A percentile compares a stretch with the other conserved stretches of the same genome.
Evolutionary conservation across 441 rosid species (phyloP).

Genomic region (Metrosideros polymorpha): DNA sequence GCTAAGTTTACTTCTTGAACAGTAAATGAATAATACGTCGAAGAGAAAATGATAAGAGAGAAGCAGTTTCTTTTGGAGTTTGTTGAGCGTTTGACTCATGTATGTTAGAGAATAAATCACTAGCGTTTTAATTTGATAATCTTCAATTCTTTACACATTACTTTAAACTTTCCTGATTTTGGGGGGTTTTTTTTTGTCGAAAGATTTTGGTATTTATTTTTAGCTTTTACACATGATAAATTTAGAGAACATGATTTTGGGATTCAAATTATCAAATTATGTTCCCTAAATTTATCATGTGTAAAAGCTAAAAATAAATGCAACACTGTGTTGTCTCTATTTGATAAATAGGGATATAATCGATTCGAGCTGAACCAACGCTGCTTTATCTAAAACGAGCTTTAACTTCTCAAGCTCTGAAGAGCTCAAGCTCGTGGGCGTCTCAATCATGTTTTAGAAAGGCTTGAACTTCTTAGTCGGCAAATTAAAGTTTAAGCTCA

Average conservation of each 20-base stretch:
- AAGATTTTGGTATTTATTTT: no score
- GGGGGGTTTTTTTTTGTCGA: no score
- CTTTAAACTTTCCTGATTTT: not conserved
- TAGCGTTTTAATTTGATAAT: not conserved
- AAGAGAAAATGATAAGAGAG: no score
- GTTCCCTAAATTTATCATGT: not conserved
- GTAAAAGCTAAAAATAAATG: not conserved
- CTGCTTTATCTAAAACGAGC: not conserved
- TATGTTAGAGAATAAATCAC: not conserved
- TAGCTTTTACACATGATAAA: not conserved
- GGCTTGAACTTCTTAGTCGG: not conserved
- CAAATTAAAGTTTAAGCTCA: not conserved
- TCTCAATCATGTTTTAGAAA: not conserved
- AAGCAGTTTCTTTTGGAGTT: not conserved
- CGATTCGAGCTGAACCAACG: not conserved
- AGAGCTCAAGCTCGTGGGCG: not conserved
- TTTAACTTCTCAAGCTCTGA: not conserved
- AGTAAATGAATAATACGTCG: not conserved
- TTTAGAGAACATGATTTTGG: not conserved
- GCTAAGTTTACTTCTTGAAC: not conserved
- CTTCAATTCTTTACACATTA: not conserved
- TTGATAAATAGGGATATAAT: not conserved
- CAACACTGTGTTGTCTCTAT: rapidly evolving
- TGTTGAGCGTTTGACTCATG: not conserved
- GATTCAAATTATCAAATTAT: not conserved